These are phyloP conservation scores for Clavispora phyllophila DNA, from an alignment of 805 yeast species.

Conservation along the genomic window DNA sequence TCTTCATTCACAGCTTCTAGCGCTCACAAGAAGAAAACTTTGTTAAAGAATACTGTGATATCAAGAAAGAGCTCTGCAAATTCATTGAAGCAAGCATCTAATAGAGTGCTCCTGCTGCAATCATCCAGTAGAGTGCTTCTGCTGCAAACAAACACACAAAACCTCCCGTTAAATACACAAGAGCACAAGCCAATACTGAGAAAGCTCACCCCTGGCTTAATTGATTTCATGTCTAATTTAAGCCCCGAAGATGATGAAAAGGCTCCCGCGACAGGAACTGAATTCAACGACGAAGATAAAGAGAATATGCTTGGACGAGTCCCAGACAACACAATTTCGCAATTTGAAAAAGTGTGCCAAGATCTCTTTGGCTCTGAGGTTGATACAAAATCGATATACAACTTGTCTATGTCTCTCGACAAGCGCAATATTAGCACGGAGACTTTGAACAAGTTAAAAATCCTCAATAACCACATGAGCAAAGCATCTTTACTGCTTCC, in stretches of 20 bases:
- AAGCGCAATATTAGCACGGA: conserved; percentile 6
- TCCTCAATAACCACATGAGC: conserved; percentile 9
- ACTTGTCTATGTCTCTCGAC: conserved; percentile 4
- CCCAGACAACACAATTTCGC: conserved; percentile 21
- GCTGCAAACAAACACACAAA: conserved; percentile 7
- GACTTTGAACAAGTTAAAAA: conserved; percentile 8
- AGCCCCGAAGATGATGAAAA: conserved; percentile 4
- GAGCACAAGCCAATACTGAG: conserved; percentile 10
- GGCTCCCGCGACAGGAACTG: too few species aligned
- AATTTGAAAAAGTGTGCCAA: conserved; percentile 29
- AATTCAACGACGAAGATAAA: conserved; percentile 9
- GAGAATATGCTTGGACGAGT: conserved; percentile 6
- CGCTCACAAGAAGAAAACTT: conserved; percentile 30
- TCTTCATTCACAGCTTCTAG: conserved; percentile 35
- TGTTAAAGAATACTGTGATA: conserved; percentile 20
- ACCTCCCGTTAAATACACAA: conserved; percentile 8
- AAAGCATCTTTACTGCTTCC: conserved; percentile 9
- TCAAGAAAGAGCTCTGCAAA: conserved; percentile 20
- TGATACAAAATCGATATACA: conserved; percentile 4
- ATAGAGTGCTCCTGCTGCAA: conserved; percentile 6
- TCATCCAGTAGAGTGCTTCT: conserved; percentile 4
- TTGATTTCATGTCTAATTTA: conserved; percentile 9
- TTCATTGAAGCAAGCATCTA: conserved; percentile 7
- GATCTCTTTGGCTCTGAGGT: conserved; percentile 25
- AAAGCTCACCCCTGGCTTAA: conserved; percentile 13